Conservation (phyloP, 768 basidiomycete species). For the Suillus weaverae region DNA sequence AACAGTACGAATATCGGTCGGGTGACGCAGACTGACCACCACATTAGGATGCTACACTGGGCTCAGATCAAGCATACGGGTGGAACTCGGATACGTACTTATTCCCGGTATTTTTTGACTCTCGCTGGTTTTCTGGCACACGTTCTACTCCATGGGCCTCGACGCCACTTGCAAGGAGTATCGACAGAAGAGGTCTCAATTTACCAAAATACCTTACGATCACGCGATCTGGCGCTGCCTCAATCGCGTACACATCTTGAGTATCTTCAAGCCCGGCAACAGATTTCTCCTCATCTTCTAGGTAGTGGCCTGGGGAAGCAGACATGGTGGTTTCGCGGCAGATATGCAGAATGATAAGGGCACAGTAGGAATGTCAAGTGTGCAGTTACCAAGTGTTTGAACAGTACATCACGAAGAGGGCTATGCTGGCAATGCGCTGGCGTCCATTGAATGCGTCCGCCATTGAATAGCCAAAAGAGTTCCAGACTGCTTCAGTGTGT, state of each 20-base stretch:
- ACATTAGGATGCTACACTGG: slow-evolving; percentile 41
- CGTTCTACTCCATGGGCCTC: slow-evolving; percentile 58
- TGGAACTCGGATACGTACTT: slow-evolving; percentile 31
- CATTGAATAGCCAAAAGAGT: not conserved
- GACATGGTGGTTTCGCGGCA: not conserved
- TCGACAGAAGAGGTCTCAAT: slow-evolving; percentile 33
- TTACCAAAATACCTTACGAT: slow-evolving; percentile 32
- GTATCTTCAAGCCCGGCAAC: not conserved
- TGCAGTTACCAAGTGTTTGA: not conserved
- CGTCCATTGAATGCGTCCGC: not conserved
- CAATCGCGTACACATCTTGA: slow-evolving; percentile 11
- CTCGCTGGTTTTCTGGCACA: slow-evolving; percentile 49
- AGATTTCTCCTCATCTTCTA: slow-evolving; percentile 24
- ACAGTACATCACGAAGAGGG: not conserved
- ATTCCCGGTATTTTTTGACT: slow-evolving; percentile 45
- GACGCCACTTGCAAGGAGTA: slow-evolving; percentile 47
- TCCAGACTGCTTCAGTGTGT: too few species aligned
- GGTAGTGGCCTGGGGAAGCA: not conserved
- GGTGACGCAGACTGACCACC: slow-evolving; percentile 34
- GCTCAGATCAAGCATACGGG: slow-evolving; percentile 6
- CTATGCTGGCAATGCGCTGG: slow-evolving; percentile 3
- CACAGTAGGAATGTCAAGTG: not conserved
- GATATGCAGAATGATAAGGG: not conserved
- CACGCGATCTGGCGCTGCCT: slow-evolving; percentile 28
- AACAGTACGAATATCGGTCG: too few species aligned